Conservation (phyloP, 768 basidiomycete genomes). For the Candolleomyces eurysporus region DNA sequence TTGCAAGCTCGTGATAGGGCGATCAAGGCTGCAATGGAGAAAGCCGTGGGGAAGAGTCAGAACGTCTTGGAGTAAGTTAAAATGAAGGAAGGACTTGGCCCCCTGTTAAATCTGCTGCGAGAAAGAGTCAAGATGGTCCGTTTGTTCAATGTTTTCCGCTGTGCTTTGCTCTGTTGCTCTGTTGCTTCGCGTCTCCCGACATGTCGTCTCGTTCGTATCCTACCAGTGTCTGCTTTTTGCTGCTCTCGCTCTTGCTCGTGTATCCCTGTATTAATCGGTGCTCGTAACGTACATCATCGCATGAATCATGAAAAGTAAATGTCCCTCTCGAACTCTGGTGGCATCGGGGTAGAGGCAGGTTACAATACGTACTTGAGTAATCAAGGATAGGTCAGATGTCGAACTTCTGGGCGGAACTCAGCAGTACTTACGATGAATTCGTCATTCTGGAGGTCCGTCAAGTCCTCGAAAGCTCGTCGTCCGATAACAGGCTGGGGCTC, state of each 20-base stretch:
- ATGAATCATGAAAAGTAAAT: too few species aligned
- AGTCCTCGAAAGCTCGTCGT: constrained; percentile 17
- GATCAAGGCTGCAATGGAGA: constrained; percentile 34
- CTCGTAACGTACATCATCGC: too few species aligned
- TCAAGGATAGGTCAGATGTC: too few species aligned
- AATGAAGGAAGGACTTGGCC: too few species aligned
- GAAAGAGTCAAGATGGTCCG: background rate
- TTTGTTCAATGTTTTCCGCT: background rate
- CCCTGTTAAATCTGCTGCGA: background rate
- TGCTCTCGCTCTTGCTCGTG: constrained; percentile 14
- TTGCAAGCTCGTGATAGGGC: constrained; percentile 40
- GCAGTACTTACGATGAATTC: constrained; percentile 21
- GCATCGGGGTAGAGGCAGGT: too few species aligned
- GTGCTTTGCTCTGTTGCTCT: background rate
- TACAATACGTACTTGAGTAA: background rate
- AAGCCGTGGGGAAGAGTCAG: constrained; percentile 2
- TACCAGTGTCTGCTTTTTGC: background rate
- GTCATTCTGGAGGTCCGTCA: constrained; percentile 25
- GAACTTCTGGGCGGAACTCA: background rate
- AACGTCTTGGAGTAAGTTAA: background rate
- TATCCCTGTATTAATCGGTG: too few species aligned
- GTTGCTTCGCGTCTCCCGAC: too few species aligned
- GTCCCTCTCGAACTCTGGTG: too few species aligned
- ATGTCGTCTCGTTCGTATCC: background rate
- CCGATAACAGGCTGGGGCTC: constrained; percentile 11